Base-by-base conservation (phyloP, 2,329 filamentous ascomycete genomes). In the Pestalotiopsis sp. region DNA sequence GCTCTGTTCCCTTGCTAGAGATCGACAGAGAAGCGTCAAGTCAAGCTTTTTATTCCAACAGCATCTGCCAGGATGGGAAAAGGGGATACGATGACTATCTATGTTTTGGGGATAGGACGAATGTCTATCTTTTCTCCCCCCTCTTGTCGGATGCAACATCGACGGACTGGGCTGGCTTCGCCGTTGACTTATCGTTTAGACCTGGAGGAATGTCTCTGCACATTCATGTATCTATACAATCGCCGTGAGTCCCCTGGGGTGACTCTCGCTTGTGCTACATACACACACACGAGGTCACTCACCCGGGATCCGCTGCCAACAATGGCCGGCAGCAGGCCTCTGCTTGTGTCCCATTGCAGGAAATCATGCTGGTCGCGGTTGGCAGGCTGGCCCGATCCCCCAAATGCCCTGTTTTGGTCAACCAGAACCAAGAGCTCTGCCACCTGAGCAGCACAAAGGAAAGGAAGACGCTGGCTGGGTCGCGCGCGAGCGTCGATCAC, bases 111-210 rank as follows among this genome's bases (percentile, higher is more conserved):
- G 31, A 36, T 36, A 7, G 31, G 31, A 6, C 20, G 57, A 27
- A 27, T 68, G 25, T 61, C 59, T 14, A 14, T 41, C 41, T 65
- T 57, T 66, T 63, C 58, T 67, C 52, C 36, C 67, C 27, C 45
- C 57, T 41, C 68, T 49, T 66, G 64, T 64, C 52, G 68, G 68
- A 71, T 73, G 72, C 70, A 73, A 74, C 72, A 49, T 72, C 69
- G 68, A 69, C 65, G 31, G 17, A 67, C 68, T 57, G 68, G 68
- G 63, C 45, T 38, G 68, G 63, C 45, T 38, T 56, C 14, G 36
- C 38, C 45, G 20, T 52, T 17, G 27, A 39, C 31, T 62, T 62
- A 65, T 61, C 62, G 52, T 68, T 61, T 41, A 63, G 25, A 23
- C 23, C 14, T 20, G 23, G 9, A 13, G 25, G 11, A 23, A 59